Percentiles rank a stretch among this genome's conserved stretches.
Conservation (phyloP, 1,284 basidiomycete genomes). For the Leccinum solheimii region DNA sequence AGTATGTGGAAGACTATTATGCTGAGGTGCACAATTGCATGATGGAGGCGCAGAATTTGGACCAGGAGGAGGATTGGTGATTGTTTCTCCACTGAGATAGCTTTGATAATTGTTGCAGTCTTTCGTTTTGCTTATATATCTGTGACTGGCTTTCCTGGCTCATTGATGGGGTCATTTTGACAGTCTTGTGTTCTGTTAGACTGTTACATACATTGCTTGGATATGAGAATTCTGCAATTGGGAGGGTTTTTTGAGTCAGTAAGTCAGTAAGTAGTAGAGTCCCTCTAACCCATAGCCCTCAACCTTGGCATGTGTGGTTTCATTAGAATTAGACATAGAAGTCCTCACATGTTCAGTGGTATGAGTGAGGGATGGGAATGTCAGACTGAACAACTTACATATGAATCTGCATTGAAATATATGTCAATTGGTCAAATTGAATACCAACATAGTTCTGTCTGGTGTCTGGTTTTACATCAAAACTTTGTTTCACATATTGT, state of each 20-base stretch:
- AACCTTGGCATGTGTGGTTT: too few relatives aligned
- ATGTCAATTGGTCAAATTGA: neutral
- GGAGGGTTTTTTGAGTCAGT: too few relatives aligned
- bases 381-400: too few relatives aligned
- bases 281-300: too few relatives aligned
- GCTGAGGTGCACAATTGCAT: accelerated
- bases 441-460: neutral
- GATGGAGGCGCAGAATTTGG: neutral
- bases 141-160: neutral
- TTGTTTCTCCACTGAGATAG: neutral
- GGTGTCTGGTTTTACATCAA: neutral
- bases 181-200: too few relatives aligned
- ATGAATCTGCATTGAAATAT: neutral
- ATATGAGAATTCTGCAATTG: too few relatives aligned
- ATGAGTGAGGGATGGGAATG: too few relatives aligned
- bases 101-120: neutral
- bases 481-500: neutral
- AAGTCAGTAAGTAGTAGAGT: too few relatives aligned
- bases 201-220: too few relatives aligned
- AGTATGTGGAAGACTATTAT: neutral
- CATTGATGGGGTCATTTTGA: too few relatives aligned
- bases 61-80: neutral
- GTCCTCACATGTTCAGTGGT: too few relatives aligned
- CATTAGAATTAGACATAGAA: too few relatives aligned
- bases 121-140: neutral